These are phyloP conservation scores for Dendrobium nobile DNA, from an alignment of 106 monocot genomes.

Conservation along the genomic window DNA sequence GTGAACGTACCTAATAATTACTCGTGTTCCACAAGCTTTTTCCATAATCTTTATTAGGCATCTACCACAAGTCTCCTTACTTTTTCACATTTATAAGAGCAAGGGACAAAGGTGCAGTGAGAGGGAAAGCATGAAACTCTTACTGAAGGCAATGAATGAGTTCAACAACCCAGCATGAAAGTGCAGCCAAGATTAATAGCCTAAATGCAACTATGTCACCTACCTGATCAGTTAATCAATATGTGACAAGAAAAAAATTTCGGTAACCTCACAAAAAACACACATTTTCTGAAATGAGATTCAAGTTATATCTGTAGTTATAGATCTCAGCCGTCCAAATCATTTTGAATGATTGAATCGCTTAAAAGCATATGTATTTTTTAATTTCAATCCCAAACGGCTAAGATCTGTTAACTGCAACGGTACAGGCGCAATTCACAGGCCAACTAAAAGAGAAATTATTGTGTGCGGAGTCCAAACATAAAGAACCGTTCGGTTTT, in stretches of 20 bases:
- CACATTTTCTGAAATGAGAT: background rate
- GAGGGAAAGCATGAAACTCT: background rate
- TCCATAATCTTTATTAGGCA: background rate
- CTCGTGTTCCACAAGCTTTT: background rate
- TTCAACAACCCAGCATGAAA: conserved; percentile 6
- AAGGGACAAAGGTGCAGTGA: background rate
- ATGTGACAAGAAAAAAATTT: background rate
- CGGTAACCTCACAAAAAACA: background rate
- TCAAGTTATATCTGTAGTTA: background rate
- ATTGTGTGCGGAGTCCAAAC: no score
- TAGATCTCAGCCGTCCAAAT: background rate
- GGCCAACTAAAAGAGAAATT: no score
- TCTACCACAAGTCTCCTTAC: background rate
- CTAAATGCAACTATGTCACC: background rate
- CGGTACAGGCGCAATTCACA: no score
- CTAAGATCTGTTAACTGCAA: no score
- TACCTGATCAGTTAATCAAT: background rate
- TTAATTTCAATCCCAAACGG: no score
- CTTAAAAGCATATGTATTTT: background rate
- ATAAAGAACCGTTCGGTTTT: no score
- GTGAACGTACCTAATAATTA: no score
- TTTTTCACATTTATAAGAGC: background rate
- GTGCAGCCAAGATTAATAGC: background rate
- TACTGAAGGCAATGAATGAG: conserved; percentile 6
- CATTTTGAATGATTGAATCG: background rate